Evolutionary conservation across 225 moss, liverwort and hornwort species (phyloP), one percentile per base, ranked within the genome.

Genomic region (Antitrichia curtipendula): DNA sequence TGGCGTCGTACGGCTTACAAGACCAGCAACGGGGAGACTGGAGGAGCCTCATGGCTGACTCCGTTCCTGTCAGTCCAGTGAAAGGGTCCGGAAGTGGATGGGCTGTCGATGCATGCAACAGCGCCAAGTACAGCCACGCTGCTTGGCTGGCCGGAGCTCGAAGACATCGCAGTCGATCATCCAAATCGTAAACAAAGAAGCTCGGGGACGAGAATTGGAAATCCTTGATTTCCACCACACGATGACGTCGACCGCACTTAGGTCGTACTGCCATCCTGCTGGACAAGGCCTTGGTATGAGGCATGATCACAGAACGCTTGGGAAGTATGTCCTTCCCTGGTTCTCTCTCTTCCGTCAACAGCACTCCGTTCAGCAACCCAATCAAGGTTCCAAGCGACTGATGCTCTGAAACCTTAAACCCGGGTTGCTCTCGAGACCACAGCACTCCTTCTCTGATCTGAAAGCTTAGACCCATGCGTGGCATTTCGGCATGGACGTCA

Each of bases 11-110:
- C 2, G 93, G 93, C 84, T 59, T 82, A 62, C 90, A 91, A 8
- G 93, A 88, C 88, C 90, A 93, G 40, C 93, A 93, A 53, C 78
- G 89, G 3, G 91, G 89, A 59, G 88, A 88, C 23, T 93, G 93
- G 19, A 91, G 88, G 36, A 93, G 86, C n/a, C 86, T 45, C 88
- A 93, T 87, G 49, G 93, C 91, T 13, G 93, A 91, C 66, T 93
- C 91, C 2, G 85, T 22, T 91, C 93, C 90, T 11, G 91, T 93
- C 73, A 93, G 74, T 22, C 91, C 88, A 9, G 91, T 93, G 74
- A 93, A 91, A 47, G 93, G 91, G 40, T 93, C 93, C 2, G 91
- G 91, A 74, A 93, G 62, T 10, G 75, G 53, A 28, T 93, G 91
- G 1, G 91, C 50, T 53, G 93, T 93, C 54, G 9, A 29, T 8